phyloP scores from a whole-genome alignment of 2,329 filamentous ascomycete species.

The Neonectria punicea region DNA sequence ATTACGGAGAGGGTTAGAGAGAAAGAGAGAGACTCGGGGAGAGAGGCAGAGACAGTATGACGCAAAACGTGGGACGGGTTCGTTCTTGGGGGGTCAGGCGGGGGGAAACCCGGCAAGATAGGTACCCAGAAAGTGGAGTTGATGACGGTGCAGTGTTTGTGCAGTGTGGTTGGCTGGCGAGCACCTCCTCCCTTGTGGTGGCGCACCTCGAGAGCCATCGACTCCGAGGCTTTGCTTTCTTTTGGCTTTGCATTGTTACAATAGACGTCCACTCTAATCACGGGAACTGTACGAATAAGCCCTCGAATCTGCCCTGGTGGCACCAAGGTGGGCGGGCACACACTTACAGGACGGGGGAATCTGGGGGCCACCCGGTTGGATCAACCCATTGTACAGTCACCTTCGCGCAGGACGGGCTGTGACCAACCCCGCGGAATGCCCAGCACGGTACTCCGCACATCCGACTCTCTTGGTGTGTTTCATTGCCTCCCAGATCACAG shows the following conservation, averaged over 20 bases:
- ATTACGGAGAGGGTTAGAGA: neutral
- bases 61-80: slow-evolving; percentile 17
- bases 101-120: neutral
- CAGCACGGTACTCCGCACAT: neutral
- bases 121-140: neutral
- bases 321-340: too few relatives aligned
- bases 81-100: neutral
- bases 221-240: neutral
- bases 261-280: too few relatives aligned
- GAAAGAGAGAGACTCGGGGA: too few relatives aligned
- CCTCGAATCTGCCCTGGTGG: too few relatives aligned
- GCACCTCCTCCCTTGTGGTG: too few relatives aligned
- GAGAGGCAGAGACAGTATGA: slow-evolving; percentile 18
- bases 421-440: slow-evolving; percentile 1
- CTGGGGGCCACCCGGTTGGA: neutral
- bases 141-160: neutral
- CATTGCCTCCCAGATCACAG: too few relatives aligned
- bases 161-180: too few relatives aligned
- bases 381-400: neutral
- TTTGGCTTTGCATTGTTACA: too few relatives aligned
- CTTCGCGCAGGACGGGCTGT: too few relatives aligned
- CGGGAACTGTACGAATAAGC: too few relatives aligned
- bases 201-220: neutral
- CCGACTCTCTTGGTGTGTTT: neutral
- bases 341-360: neutral